Evolutionary conservation across 192 early-diverging fungal species (phyloP).

Genomic region (Spizellomyces punctatus): DNA sequence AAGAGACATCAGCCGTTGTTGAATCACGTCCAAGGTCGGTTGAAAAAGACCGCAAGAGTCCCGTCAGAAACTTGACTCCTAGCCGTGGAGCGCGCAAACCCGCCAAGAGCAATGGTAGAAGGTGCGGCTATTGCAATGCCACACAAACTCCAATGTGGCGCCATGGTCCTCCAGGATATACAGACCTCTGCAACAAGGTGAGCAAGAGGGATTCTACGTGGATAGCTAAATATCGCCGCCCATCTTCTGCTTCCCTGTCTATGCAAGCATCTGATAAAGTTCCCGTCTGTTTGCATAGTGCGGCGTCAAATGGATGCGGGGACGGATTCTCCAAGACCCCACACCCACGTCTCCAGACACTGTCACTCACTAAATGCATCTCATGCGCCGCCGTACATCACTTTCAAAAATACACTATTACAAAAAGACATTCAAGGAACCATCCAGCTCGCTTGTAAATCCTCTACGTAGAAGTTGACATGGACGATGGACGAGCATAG

Average conservation of each 20-base stretch:
- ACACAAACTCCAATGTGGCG: constrained; percentile 46
- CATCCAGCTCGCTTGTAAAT: too few species aligned
- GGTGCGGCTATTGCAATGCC: constrained; percentile 34
- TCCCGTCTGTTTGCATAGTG: constrained; percentile 2
- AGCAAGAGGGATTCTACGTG: neutral
- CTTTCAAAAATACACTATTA: too few species aligned
- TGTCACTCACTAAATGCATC: too few species aligned
- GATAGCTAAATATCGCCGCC: neutral
- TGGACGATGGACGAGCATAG: too few species aligned
- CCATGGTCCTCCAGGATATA: constrained; percentile 37
- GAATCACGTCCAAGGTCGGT: neutral
- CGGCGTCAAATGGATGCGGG: constrained; percentile 41
- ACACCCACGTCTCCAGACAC: neutral
- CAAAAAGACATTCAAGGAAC: too few species aligned
- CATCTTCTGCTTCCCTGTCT: neutral
- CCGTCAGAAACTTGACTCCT: neutral
- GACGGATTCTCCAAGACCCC: constrained; percentile 30
- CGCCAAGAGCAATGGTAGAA: constrained; percentile 1
- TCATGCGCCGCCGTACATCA: too few species aligned
- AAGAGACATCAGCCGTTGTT: neutral
- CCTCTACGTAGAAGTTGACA: too few species aligned
- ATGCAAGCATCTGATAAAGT: too few species aligned
- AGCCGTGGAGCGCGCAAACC: neutral
- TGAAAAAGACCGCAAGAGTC: neutral
- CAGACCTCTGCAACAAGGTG: constrained; percentile 39